Evolutionary conservation across 202 grass and related monocot species (phyloP).

Genomic region (Digitaria exilis): DNA sequence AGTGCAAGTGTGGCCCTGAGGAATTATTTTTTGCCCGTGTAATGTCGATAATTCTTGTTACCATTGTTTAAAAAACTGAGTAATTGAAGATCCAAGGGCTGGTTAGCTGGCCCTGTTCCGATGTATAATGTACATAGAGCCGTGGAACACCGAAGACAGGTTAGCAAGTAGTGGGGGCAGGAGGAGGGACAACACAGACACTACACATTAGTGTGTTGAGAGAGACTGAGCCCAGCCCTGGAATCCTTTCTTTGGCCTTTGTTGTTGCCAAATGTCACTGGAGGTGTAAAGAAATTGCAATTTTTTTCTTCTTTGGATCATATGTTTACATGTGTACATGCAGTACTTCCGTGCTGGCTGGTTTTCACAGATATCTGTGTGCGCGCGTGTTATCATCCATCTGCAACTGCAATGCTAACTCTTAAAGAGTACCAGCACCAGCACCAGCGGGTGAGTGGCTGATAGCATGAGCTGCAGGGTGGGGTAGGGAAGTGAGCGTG

Average conservation of each 20-base stretch:
- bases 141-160: background rate
- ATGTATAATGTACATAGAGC: conserved; percentile 48
- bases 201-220: too few species aligned
- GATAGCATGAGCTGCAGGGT: too few species aligned
- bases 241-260: background rate
- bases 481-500: too few species aligned
- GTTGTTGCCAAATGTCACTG: conserved; percentile 32
- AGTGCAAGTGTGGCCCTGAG: background rate
- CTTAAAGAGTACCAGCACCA: too few species aligned
- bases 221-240: too few species aligned
- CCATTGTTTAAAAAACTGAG: conserved; percentile 13
- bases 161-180: too few species aligned
- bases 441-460: too few species aligned
- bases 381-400: too few species aligned
- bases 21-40: conserved; percentile 25
- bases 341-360: too few species aligned
- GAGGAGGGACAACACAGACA: too few species aligned
- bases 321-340: background rate
- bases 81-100: background rate
- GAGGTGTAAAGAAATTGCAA: conserved; percentile 10
- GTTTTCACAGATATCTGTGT: too few species aligned
- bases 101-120: background rate
- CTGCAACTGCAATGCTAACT: too few species aligned
- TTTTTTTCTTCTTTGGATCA: background rate
- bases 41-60: conserved; percentile 30